Evolutionary conservation across 179 eudicot genomes (phyloP).

Genomic region (Gypsophila paniculata): DNA sequence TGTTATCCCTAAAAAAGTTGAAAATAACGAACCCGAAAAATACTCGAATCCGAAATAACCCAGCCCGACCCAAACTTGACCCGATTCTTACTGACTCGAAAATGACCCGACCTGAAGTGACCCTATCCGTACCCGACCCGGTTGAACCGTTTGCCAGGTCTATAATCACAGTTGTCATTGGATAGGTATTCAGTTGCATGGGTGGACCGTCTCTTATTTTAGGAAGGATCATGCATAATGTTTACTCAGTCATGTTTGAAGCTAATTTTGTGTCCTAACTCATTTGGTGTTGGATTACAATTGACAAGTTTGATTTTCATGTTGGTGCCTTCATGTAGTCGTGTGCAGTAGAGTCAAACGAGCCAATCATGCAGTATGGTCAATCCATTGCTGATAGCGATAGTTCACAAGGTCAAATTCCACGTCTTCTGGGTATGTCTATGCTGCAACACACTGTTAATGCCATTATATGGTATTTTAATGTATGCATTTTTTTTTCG

Average conservation of each 20-base stretch:
- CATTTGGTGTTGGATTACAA: neutral
- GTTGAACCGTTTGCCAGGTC: no score
- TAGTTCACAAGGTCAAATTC: slow-evolving; percentile 61
- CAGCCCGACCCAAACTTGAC: no score
- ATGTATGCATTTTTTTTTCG: slow-evolving; percentile 9
- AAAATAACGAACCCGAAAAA: no score
- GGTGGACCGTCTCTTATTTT: neutral
- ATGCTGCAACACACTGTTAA: slow-evolving; percentile 11
- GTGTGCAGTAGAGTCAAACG: slow-evolving; percentile 69
- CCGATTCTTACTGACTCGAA: no score
- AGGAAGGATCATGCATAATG: slow-evolving; percentile 5
- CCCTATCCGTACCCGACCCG: no score
- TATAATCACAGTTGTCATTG: slow-evolving; percentile 1
- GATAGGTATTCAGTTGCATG: neutral
- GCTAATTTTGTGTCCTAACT: neutral
- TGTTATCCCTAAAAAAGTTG: no score
- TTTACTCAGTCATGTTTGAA: neutral
- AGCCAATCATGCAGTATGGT: slow-evolving; percentile 83
- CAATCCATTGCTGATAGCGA: slow-evolving; percentile 70
- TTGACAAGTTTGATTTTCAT: slow-evolving; percentile 21
- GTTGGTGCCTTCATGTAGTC: slow-evolving; percentile 45
- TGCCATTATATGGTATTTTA: neutral
- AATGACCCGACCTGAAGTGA: no score
- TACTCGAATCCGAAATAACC: no score
- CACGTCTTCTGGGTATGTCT: slow-evolving; percentile 86